Evolutionary conservation across 805 yeast species (phyloP).

Genomic region (Brettanomyces bruxellensis): DNA sequence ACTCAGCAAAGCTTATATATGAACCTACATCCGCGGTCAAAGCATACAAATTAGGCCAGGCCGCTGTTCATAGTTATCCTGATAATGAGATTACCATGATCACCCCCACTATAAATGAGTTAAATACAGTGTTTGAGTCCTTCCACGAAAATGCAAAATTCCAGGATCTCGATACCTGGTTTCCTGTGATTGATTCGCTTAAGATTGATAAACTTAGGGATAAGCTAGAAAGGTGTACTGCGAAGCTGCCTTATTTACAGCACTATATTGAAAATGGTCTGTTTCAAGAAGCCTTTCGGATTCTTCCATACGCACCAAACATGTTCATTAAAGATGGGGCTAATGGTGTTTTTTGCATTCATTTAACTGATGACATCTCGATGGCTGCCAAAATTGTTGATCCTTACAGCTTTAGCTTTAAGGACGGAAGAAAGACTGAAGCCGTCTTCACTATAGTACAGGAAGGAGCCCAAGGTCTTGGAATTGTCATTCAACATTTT

Average conservation of each 20-base stretch:
- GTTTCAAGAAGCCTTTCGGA: constrained; percentile 58
- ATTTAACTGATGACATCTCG: constrained; percentile 25
- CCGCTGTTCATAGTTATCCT: constrained; percentile 38
- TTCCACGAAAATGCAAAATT: constrained; percentile 33
- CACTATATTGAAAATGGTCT: constrained; percentile 32
- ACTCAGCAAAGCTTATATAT: constrained; percentile 32
- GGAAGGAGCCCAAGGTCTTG: constrained; percentile 22
- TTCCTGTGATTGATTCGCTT: constrained; percentile 57
- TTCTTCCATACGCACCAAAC: constrained; percentile 68
- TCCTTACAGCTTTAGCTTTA: constrained; percentile 1
- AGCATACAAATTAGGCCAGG: constrained; percentile 36
- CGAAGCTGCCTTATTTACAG: constrained; percentile 17
- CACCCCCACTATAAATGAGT: constrained; percentile 66
- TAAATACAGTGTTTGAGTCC: constrained; percentile 42
- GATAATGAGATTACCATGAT: constrained; percentile 34
- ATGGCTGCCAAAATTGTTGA: constrained; percentile 9
- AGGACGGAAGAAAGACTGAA: neutral
- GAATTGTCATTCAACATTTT: constrained; percentile 58
- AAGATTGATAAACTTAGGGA: constrained; percentile 42
- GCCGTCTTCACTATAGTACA: neutral
- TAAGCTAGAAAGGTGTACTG: constrained; percentile 29
- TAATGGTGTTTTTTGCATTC: constrained; percentile 46
- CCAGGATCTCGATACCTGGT: constrained; percentile 60
- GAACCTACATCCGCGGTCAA: constrained; percentile 78
- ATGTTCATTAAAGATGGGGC: constrained; percentile 60